Base-by-base conservation (phyloP, 1,139 yeast species). In the Candida albicans region DNA sequence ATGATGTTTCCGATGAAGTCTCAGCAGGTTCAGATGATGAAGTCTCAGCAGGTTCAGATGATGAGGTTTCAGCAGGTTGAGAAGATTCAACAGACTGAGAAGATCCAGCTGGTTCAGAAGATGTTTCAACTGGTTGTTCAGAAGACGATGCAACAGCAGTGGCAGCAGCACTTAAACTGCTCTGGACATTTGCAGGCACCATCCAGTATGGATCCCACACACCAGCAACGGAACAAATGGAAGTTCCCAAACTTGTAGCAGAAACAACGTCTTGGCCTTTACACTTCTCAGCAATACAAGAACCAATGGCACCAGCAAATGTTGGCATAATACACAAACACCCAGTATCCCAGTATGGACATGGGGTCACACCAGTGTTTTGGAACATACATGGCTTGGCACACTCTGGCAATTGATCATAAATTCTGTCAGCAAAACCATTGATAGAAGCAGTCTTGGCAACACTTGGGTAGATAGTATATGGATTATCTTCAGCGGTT, bases 311-410 rank as follows among this genome's bases (percentile, higher is more conserved):
- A 24, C 62, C 64, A 12, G 56, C 54, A 52, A 58, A 66, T 36
- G 52, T 55, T 30, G 67, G 59, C 63, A 66, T 64, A 29, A 67
- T 65, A 57, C 72, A 67, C 33, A 67, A 56, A 52, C 72, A 67
- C 7, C 72, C 72, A 35, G 70, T 64, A 50, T 67, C 72, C 70
- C 71, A 67, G 53, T 65, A 64, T 41, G 72, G 72, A 53, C 72
- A 67, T 26, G 70, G 70, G 25, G 71, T 65, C 25, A 39, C 26
- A 27, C 47, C 47, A 30, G 59, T 56, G 32, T 60, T 56, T 40
- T 58, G 56, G 30, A 49, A 45, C 25, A 62, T 59, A 57, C 70
- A 65, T 10, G 47, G 47, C 41, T 56, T 50, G 37, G 70, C 71
- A 56, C 71, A 66, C 4, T 41, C 39, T 26, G 70, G 70, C 8